These are phyloP conservation scores for Picea glauca DNA, from an alignment of 75 land plant genomes.

Conservation along the genomic window DNA sequence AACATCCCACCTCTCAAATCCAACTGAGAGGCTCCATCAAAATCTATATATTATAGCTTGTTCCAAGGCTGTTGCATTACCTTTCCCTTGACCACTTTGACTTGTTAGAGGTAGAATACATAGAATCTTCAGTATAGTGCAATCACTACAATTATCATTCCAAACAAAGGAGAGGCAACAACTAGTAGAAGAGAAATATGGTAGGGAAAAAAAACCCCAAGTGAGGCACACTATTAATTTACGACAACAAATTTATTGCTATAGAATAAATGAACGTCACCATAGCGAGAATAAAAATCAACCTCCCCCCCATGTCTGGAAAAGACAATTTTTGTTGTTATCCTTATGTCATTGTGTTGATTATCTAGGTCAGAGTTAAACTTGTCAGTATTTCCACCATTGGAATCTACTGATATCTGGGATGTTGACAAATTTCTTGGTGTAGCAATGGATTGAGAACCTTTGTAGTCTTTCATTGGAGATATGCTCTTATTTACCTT, in stretches of 20 bases:
- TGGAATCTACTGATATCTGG: slow-evolving; percentile 26
- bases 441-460: too few species aligned
- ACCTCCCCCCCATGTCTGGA: slow-evolving; percentile 92
- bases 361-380: slow-evolving; percentile 44
- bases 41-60: slow-evolving; percentile 96
- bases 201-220: slow-evolving; percentile 70
- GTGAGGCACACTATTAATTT: slow-evolving; percentile 71
- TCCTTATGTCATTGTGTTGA: slow-evolving; percentile 55
- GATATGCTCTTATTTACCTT: slow-evolving; percentile 50
- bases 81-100: slow-evolving; percentile 45
- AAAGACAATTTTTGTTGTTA: slow-evolving; percentile 22
- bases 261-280: slow-evolving; percentile 86
- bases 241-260: slow-evolving; percentile 66
- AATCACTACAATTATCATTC: slow-evolving; percentile 72
- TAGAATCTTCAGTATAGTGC: slow-evolving; percentile 64
- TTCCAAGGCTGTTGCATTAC: slow-evolving; percentile 66
- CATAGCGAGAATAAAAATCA: slow-evolving; percentile 71
- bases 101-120: slow-evolving; percentile 73
- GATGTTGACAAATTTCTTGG: slow-evolving; percentile 18
- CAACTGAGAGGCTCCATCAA: slow-evolving; percentile 97
- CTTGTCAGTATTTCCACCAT: slow-evolving; percentile 16
- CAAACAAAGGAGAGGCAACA: slow-evolving; percentile 92
- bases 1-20: slow-evolving; percentile 99
- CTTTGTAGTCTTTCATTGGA: too few species aligned
- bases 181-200: slow-evolving; percentile 90